Evolutionary conservation across 2,329 filamentous ascomycete genomes (phyloP), one percentile per base, ranked within the genome.

Genomic region (Sclerotinia spermophila): DNA sequence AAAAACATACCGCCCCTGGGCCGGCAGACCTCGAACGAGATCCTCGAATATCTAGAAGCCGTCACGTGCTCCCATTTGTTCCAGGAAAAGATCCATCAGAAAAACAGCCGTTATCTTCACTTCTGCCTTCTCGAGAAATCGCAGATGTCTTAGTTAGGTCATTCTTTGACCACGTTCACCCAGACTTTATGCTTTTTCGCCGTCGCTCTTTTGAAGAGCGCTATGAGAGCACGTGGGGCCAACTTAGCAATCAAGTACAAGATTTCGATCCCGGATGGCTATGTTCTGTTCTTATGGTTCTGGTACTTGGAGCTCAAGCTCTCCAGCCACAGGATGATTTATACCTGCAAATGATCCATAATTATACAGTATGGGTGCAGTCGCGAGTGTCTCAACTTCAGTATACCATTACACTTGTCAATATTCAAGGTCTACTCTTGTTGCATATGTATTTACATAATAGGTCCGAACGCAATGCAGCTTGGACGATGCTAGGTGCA

Each of bases 371-470:
- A 67, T 77, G 80, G 42, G 77, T 80, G 5, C 79, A 81, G 62
- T 75, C 77, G 2, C 75, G 77, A 66, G 77, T 82, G 56, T 79
- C 81, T 35, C 77, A 79, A 19, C 76, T 83, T 10, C 76, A 82
- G 17, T 79, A 76, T 27, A 78, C 79, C 7, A 81, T 80, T 1
- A 82, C 78, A 35, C 74, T 83, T 13, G 76, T 79, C n/a, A 83
- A 82, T 56, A 78, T 83, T 15, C 81, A 82, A 72, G 82, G 81
- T 0, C 76, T 83, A 38, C 78, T 83, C 68, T 77, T 83, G 7
- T 78, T 83, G 17, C 80, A 81, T 33, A 67, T 83, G 19, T 81
- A 83, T 71, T 79, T 82, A 70, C 80, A 83, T 69, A 81, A 80
- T 48, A 79, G 79, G 38, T 82, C 82, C 19, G 81, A 83, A 71